Evolutionary conservation across 2,329 filamentous ascomycete genomes (phyloP).

Genomic region (Dothiorella sarmentorum): DNA sequence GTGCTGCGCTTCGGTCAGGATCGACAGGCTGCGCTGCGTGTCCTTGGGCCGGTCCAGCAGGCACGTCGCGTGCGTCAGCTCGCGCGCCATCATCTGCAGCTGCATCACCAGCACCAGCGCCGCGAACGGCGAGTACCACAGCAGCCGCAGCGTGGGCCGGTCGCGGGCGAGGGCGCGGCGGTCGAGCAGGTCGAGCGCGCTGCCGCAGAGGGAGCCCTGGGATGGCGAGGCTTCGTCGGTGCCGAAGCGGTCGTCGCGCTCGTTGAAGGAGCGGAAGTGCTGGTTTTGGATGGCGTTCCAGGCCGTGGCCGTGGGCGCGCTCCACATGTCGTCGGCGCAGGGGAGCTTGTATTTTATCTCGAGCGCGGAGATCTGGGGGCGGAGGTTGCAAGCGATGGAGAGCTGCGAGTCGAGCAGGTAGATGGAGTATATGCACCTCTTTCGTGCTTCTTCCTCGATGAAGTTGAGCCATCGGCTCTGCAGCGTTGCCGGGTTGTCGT

Average conservation of each 20-base stretch:
- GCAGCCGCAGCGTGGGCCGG: neutral
- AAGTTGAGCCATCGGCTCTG: neutral
- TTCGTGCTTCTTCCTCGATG: neutral
- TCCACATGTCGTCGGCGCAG: constrained; percentile 24
- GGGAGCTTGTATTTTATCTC: constrained; percentile 27
- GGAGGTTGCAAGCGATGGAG: neutral
- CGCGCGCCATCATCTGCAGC: neutral
- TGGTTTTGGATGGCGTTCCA: constrained; percentile 17
- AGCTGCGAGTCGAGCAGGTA: constrained; percentile 24
- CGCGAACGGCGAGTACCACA: constrained; percentile 3
- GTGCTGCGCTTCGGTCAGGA: neutral
- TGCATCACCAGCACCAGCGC: neutral
- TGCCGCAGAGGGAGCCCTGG: neutral
- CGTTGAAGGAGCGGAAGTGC: constrained; percentile 5
- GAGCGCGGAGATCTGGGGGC: constrained; percentile 23
- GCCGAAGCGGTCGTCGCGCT: neutral
- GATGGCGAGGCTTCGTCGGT: neutral
- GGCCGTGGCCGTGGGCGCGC: constrained; percentile 21
- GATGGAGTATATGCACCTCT: constrained; percentile 25
- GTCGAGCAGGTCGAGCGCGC: neutral
- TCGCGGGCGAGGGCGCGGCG: no score
- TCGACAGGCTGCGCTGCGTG: neutral
- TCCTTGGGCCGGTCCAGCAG: neutral
- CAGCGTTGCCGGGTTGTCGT: neutral
- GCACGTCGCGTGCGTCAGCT: neutral